A percentile compares a stretch with the other conserved stretches of the same genome.
These are phyloP conservation scores for Thraustochytrium aureum DNA, from an alignment of 352 stramenopile species.

Conservation along the genomic window DNA sequence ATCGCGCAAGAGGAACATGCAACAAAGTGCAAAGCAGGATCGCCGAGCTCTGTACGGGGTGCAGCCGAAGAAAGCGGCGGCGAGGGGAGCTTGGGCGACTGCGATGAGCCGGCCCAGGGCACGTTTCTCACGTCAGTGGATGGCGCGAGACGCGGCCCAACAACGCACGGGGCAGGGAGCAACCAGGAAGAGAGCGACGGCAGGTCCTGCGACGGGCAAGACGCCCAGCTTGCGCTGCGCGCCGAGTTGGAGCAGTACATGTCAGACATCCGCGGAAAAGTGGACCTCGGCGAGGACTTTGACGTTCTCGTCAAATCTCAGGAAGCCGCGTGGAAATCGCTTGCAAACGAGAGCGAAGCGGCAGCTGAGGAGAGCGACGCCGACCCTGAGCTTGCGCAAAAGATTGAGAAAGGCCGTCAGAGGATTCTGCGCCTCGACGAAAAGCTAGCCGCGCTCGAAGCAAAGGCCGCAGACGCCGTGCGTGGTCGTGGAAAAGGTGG, in stretches of 20 bases:
- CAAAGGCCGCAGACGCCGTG: background rate
- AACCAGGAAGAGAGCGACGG: background rate
- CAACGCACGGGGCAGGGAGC: too few species aligned
- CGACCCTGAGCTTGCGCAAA: background rate
- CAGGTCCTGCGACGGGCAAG: background rate
- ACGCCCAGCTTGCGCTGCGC: background rate
- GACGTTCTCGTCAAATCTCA: slow-evolving; percentile 13
- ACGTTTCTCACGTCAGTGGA: too few species aligned
- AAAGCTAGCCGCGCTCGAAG: slow-evolving; percentile 29
- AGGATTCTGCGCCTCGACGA: slow-evolving; percentile 39
- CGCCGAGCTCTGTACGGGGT: background rate
- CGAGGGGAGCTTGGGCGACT: too few species aligned
- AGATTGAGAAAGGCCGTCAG: slow-evolving; percentile 16
- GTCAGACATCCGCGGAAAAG: background rate
- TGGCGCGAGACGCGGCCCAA: too few species aligned
- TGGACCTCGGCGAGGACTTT: slow-evolving; percentile 12
- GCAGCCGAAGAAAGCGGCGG: background rate
- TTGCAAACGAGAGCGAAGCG: slow-evolving; percentile 7
- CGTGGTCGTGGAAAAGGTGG: too few species aligned
- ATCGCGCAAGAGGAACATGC: background rate
- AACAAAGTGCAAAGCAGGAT: background rate
- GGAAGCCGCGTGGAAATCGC: background rate
- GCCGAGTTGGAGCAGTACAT: slow-evolving; percentile 42
- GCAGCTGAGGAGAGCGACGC: background rate
- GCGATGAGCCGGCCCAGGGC: too few species aligned